A percentile compares a stretch with the other conserved stretches of the same genome.
phyloP scores from a whole-genome alignment of 179 eudicot genomes.

The Beta corolliflora region DNA sequence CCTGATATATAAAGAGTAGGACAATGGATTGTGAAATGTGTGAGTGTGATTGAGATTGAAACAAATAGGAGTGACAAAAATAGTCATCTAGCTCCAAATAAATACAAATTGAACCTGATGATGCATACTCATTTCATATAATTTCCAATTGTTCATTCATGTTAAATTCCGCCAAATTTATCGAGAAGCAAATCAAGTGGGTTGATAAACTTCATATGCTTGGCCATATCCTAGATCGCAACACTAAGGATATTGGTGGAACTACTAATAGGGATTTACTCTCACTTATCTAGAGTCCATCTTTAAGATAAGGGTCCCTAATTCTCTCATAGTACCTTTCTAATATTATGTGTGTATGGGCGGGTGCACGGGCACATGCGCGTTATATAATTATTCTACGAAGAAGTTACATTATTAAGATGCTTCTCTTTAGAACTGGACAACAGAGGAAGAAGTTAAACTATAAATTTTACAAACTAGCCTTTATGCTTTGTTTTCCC shows the following conservation, averaged over 20 bases:
- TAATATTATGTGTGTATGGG: no score
- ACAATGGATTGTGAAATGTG: not conserved
- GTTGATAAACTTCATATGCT: no score
- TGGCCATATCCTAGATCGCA: no score
- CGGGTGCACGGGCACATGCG: no score
- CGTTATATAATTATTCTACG: not conserved
- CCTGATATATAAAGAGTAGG: constrained; percentile 43
- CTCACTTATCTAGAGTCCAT: no score
- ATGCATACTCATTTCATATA: not conserved
- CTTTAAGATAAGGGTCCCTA: no score
- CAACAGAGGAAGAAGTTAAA: no score
- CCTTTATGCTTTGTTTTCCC: not conserved
- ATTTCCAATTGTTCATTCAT: not conserved
- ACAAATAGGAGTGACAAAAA: not conserved
- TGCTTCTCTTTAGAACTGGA: not conserved
- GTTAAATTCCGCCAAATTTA: no score
- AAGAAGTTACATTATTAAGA: not conserved
- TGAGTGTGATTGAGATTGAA: not conserved
- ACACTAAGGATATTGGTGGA: no score
- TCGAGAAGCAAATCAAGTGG: no score
- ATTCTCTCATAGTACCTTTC: no score
- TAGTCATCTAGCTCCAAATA: not conserved
- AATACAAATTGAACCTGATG: not conserved
- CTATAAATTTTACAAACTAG: not conserved
- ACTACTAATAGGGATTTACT: no score